Evolutionary conservation across 192 early-diverging fungal genomes (phyloP).

Genomic region (Backusella westeae): DNA sequence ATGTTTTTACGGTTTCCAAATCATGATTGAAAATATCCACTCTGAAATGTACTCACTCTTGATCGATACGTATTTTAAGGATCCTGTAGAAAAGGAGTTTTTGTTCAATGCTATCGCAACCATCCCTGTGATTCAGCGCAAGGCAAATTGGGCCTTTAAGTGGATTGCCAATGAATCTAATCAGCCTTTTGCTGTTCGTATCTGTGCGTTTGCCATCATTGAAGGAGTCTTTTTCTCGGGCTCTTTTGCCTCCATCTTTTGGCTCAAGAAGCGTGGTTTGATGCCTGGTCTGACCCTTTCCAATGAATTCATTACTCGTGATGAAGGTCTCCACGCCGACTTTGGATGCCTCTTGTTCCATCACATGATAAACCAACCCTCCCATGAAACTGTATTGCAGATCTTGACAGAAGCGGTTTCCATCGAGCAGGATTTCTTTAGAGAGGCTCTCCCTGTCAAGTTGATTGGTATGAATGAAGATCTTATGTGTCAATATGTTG

Average conservation of each 20-base stretch:
- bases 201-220: conserved; percentile 93
- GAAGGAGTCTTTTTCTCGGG: conserved; percentile 98
- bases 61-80: conserved; percentile 92
- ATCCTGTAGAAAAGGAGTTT: conserved; percentile 72
- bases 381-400: conserved; percentile 51
- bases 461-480: conserved; percentile 95
- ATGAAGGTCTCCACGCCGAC: conserved; percentile 95
- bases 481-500: conserved; percentile 94
- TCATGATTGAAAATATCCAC: conserved; percentile 98
- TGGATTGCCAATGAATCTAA: conserved; percentile 75
- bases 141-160: conserved; percentile 93
- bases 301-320: conserved; percentile 96
- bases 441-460: conserved; percentile 81
- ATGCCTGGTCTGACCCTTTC: conserved; percentile 96
- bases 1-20: conserved; percentile 94
- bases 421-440: conserved; percentile 93
- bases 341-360: conserved; percentile 94
- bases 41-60: conserved; percentile 95
- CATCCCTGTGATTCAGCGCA: conserved; percentile 89
- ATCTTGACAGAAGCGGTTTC: conserved; percentile 85
- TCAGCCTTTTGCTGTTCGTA: conserved; percentile 81
- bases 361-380: conserved; percentile 72
- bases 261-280: conserved; percentile 98
- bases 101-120: conserved; percentile 91
- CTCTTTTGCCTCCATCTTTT: conserved; percentile 95